These are phyloP conservation scores for Verticillium nubilum DNA, from an alignment of 2,329 filamentous ascomycete genomes.

Conservation along the genomic window DNA sequence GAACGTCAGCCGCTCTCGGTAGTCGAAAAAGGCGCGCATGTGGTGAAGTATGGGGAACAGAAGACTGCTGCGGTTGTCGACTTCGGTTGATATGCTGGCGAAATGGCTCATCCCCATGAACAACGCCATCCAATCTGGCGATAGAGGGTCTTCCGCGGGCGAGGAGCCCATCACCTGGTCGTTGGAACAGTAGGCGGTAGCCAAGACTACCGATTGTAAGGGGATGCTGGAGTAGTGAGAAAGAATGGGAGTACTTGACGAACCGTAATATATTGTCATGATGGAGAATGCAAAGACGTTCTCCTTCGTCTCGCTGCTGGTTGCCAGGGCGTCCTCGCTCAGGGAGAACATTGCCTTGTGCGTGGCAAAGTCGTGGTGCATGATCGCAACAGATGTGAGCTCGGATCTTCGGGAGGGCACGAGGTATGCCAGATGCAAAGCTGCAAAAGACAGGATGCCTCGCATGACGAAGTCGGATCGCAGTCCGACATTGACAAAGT, in stretches of 20 bases:
- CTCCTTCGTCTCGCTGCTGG: neutral
- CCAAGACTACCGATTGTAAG: neutral
- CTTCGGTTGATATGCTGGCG: neutral
- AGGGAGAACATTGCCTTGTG: neutral
- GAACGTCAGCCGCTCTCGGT: neutral
- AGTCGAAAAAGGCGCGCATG: neutral
- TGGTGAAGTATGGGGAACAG: neutral
- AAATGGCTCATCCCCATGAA: neutral
- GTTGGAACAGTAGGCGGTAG: neutral
- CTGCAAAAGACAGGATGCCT: conserved; percentile 41
- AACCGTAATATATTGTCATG: neutral
- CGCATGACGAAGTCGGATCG: conserved; percentile 41
- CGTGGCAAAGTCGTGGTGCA: neutral
- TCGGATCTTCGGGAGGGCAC: conserved; percentile 10
- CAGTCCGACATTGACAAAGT: conserved; percentile 41
- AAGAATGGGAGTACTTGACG: too few species aligned
- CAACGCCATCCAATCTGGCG: neutral
- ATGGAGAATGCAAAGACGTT: neutral
- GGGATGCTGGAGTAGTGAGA: neutral
- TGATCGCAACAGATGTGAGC: neutral
- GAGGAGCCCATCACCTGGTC: neutral
- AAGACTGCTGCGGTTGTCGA: neutral
- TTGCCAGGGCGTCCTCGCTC: neutral
- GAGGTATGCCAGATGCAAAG: conserved; percentile 38
- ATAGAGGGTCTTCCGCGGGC: neutral